Evolutionary conservation across 305 asterid species (phyloP).

Genomic region (Stenogyne calaminthoides): DNA sequence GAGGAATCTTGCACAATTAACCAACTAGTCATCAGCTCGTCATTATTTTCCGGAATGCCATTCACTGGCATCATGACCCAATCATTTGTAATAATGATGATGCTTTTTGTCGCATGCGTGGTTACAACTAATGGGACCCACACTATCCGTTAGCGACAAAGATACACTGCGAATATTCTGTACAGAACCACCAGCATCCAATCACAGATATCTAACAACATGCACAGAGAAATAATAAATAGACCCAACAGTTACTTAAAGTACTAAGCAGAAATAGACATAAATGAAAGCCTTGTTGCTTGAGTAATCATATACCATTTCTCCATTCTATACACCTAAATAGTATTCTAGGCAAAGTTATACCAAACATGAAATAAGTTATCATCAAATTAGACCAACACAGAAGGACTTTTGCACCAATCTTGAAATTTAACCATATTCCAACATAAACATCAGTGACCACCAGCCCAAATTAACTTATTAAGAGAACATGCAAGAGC

Average conservation of each 20-base stretch:
- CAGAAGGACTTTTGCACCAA: neutral
- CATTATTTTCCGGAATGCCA: neutral
- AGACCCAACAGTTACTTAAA: neutral
- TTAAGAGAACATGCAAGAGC: constrained; percentile 5
- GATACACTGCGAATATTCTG: neutral
- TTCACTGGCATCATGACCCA: constrained; percentile 13
- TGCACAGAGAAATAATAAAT: neutral
- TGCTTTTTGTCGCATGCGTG: neutral
- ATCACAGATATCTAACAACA: constrained; percentile 12
- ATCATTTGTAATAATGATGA: neutral
- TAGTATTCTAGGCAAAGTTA: neutral
- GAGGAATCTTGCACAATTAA: neutral
- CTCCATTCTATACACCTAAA: constrained; percentile 16
- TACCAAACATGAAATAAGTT: constrained; percentile 13
- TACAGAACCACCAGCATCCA: constrained; percentile 11
- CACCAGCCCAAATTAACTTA: constrained; percentile 5
- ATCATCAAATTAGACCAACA: constrained; percentile 1
- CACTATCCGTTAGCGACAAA: constrained; percentile 1
- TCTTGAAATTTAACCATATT: neutral
- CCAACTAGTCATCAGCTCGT: constrained; percentile 1
- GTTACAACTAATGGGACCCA: neutral
- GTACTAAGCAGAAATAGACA: neutral
- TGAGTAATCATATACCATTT: neutral
- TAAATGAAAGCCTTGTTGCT: neutral
- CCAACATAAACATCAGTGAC: constrained; percentile 11